These are phyloP conservation scores for Thermochaetoides thermophila DNA, from an alignment of 495 filamentous ascomycete species.

Conservation along the genomic window DNA sequence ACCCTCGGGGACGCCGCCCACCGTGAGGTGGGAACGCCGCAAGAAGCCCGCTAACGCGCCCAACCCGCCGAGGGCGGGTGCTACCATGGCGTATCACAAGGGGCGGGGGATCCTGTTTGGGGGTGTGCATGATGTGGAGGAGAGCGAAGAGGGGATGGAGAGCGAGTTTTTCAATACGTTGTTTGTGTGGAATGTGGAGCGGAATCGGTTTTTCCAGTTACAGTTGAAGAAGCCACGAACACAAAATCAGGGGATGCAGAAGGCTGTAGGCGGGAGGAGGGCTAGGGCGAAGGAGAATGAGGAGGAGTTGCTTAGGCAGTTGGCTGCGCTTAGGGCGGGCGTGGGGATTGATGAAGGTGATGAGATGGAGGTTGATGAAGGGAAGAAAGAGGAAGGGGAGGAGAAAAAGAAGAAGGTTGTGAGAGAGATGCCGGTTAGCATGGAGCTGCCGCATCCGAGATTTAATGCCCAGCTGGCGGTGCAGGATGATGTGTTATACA, in stretches of 20 bases:
- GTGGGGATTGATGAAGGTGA: conserved; percentile 3
- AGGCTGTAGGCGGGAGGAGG: conserved; percentile 41
- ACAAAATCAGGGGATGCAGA: conserved; percentile 24
- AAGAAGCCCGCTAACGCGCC: conserved; percentile 87
- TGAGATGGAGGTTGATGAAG: conserved; percentile 34
- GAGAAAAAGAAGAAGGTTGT: conserved; percentile 32
- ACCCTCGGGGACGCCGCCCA: conserved; percentile 43
- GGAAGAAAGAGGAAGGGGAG: conserved; percentile 22
- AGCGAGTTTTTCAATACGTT: conserved; percentile 88
- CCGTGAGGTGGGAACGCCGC: conserved; percentile 75
- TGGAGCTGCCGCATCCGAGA: conserved; percentile 70
- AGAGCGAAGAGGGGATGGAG: conserved; percentile 89
- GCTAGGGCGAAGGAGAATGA: conserved; percentile 71
- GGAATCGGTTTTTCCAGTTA: conserved; percentile 84
- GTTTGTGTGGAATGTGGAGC: conserved; percentile 83
- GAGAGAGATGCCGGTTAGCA: conserved; percentile 42
- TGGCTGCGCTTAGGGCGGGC: conserved; percentile 50
- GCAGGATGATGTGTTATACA: conserved; percentile 80
- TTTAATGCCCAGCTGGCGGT: conserved; percentile 86
- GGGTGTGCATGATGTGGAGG: conserved; percentile 85
- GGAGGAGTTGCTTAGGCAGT: conserved; percentile 72
- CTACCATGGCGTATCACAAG: conserved; percentile 85
- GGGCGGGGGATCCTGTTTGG: conserved; percentile 88
- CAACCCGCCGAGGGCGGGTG: conserved; percentile 67
- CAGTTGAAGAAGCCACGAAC: conserved; percentile 52